Evolutionary conservation across 2,329 filamentous ascomycete species (phyloP), one percentile per base, ranked within the genome.

Genomic region (Cercospora zeae-maydis): DNA sequence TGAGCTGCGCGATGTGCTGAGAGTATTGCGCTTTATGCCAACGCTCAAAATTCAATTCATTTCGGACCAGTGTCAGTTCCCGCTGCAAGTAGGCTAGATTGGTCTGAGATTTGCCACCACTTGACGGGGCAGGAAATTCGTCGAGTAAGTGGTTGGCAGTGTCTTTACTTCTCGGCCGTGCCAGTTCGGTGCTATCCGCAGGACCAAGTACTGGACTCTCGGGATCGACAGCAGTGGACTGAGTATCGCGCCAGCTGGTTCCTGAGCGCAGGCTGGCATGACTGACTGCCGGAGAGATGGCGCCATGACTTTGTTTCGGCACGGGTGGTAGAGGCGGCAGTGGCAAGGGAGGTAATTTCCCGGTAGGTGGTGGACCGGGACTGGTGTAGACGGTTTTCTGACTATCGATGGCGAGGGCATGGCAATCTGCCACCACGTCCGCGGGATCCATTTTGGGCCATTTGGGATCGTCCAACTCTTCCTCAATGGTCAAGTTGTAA

Each of bases 21-120:
- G 93, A 85, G 74, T 93, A 91, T 71, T 95, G 91, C 67, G 92
- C 86, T 73, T 93, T 93, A 70, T 93, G 83, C 75, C 92, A 93
- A 27, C 89, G 83, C 74, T 95, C 91, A 71, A 93, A 95, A 67
- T 89, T 90, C 47, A 95, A 80, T 69, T 95, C 90, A 65, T 93
- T 95, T 49, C 88, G 86, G 10, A 95, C 76, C 1, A 93, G 78
- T 58, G 92, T 83, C n/a, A 92, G 84, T 69, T 92, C 88, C 45
- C 88, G 84, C 67, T 91, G 87, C 3, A 95, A 78, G 67, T 86
- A 84, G 1, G 83, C 78, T 30, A 82, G 71, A 62, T 82, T 75
- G 24, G 58, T 73, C 53, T 66, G 63, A 14, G 71, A 68, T 14
- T 27, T 49, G 13, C 33, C 24, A n/a, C 24, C 53, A 37, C 52